These are phyloP conservation scores for Delonix regia DNA, from an alignment of 306 rosid species.

Conservation along the genomic window DNA sequence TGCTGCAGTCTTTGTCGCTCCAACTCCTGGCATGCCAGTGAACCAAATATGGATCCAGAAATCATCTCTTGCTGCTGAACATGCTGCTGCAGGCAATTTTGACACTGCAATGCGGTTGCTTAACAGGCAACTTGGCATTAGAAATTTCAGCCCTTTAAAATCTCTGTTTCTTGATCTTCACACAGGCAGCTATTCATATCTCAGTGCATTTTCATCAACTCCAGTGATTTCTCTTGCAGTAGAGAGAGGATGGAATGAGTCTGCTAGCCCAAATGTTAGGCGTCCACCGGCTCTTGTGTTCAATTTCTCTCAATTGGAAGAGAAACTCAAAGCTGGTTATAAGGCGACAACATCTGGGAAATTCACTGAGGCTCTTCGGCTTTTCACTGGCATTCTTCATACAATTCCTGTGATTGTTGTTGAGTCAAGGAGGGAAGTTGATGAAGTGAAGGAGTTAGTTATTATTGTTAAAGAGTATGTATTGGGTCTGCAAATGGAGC, in stretches of 20 bases:
- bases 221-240: slow-evolving; percentile 81
- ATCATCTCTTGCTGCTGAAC: slow-evolving; percentile 96
- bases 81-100: slow-evolving; percentile 94
- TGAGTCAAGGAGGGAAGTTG: slow-evolving; percentile 92
- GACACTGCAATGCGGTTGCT: slow-evolving; percentile 96
- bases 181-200: slow-evolving; percentile 76
- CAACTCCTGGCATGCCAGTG: slow-evolving; percentile 92
- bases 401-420: slow-evolving; percentile 85
- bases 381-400: slow-evolving; percentile 74
- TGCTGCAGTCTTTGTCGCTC: slow-evolving; percentile 72
- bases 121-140: slow-evolving; percentile 88
- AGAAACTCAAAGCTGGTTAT: slow-evolving; percentile 88
- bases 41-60: slow-evolving; percentile 91
- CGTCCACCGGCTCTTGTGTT: slow-evolving; percentile 82
- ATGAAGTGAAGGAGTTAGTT: slow-evolving; percentile 88
- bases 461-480: slow-evolving; percentile 83
- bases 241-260: slow-evolving; percentile 89
- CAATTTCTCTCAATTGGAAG: slow-evolving; percentile 84
- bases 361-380: slow-evolving; percentile 74
- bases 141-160: slow-evolving; percentile 74
- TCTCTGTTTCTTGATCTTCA: slow-evolving; percentile 83
- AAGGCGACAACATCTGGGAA: slow-evolving; percentile 83
- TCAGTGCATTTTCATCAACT: slow-evolving; percentile 79
- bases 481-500: slow-evolving; percentile 81
- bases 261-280: slow-evolving; percentile 83